Percentiles rank a stretch among this genome's conserved stretches.
These are phyloP conservation scores for Rhododendron ferrugineum DNA, from an alignment of 148 eudicot species.

Conservation along the genomic window DNA sequence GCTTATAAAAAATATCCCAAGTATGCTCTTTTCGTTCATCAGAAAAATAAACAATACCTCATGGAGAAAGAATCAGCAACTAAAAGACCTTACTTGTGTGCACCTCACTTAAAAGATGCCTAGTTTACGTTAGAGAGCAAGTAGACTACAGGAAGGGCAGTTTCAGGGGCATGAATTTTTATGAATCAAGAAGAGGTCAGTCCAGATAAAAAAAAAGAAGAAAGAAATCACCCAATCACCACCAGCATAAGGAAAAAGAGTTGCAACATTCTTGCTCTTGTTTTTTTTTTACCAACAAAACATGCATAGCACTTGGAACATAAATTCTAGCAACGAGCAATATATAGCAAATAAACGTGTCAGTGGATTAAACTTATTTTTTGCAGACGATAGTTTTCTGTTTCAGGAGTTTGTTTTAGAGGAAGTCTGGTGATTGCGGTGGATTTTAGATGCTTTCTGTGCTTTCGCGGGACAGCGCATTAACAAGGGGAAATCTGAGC, in stretches of 20 bases:
- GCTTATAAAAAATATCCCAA: not conserved
- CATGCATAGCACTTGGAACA: not conserved
- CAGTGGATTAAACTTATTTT: not conserved
- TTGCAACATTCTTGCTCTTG: not conserved
- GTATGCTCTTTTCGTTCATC: not conserved
- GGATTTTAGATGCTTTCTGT: too few relatives aligned
- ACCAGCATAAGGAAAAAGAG: not conserved
- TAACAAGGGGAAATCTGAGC: too few relatives aligned
- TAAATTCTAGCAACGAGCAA: not conserved
- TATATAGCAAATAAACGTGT: not conserved
- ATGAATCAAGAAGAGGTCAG: not conserved
- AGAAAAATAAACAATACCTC: too few relatives aligned
- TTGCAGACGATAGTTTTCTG: too few relatives aligned
- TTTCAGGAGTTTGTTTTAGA: too few relatives aligned
- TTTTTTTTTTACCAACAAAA: not conserved
- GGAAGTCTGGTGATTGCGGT: too few relatives aligned
- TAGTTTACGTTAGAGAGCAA: not conserved
- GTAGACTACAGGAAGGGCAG: not conserved
- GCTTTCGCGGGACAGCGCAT: too few relatives aligned
- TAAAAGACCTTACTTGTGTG: not conserved
- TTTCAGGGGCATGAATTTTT: not conserved
- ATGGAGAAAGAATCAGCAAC: not conserved
- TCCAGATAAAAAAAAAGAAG: not conserved
- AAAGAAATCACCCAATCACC: not conserved
- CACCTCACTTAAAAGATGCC: not conserved